Evolutionary conservation across 345 rosid genomes (phyloP), one percentile per base, ranked within the genome.

Genomic region (Rhodomyrtus tomentosa): DNA sequence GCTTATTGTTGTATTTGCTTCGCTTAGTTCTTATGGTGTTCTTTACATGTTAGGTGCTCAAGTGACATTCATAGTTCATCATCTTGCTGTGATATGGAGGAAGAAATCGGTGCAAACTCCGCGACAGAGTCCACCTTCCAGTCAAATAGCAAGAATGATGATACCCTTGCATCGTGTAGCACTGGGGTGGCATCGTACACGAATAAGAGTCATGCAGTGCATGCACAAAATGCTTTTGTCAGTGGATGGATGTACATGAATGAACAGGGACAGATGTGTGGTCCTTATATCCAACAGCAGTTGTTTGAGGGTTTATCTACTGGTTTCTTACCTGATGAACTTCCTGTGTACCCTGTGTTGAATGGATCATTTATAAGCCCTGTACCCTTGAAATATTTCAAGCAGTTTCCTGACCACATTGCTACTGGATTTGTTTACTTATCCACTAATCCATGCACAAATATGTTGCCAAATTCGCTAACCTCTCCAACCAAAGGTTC

Each of bases 231-330:
- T 82, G 80, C 89, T 84, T 90, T 86, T 91, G 98, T 90, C 22
- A 93, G 88, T 82, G 98, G 98, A 52, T 96, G 99, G 99, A 95
- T 90, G 96, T 96, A 96, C 72, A 82, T 89, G 36, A 96, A 97
- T 88, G 96, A 96, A 84, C 90, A 91, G 83, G 95, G 98, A 38
- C 93, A 93, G 85, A 92, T 97, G 96, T 96, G 98, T 86, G 99
- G 99, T 59, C 98, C 99, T 86, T 97, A 97, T 81, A 88, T 95
- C 68, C 96, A 94, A 74, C 93, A 96, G 36, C 99, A 98, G 89
- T 87, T 98, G 32, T 92, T 84, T 42, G 98, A 96, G 82, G 99
- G 99, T 21, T 86, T 98, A 84, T 92, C 91, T 7, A 90, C 96
- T 84, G 96, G 98, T 38, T 98, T 96, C 87, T 91, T 98, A 87